Base-by-base conservation (phyloP, 345 rosid genomes). In the Noccaea caerulescens region DNA sequence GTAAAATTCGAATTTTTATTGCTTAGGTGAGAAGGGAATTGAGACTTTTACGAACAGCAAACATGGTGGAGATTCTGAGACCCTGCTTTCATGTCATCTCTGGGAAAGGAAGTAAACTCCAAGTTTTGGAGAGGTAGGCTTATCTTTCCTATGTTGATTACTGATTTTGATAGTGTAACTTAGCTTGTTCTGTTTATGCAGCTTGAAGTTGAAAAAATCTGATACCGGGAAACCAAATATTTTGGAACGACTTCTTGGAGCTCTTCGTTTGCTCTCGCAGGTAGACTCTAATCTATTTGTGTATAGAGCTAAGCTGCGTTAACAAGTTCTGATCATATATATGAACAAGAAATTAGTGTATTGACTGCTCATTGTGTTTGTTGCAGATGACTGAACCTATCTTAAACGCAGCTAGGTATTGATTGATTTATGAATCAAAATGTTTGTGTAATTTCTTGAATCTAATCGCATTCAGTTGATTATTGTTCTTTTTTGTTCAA, bases 351-450 rank as follows among this genome's bases (percentile, higher is more conserved):
- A 32, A 6, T 12, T 9, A 16, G 18, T 20, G 18, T 58, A 43
- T 11, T 76, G 23, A 46, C 10, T 60, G 36, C 50, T 57, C 38
- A 25, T 16, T 69, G 57, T 80, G 50, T 72, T 43, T 69, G 46
- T 71, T 82, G 79, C 93, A 91, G 99, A 88, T 92, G 86, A 88
- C 86, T 66, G 96, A 91, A 75, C 92, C 97, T 13, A 89, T 94
- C 76, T 69, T 94, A 71, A 89, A 84, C 83, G 96, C 97, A 45
- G 99, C 99, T 53, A 77, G 52, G 96, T 91, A 83, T 80, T 44
- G 7, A 16, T 56, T 53, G 36, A 8, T 51, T 18, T 27, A 32
- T 62, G 4, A 42, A 51, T 41, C 33, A 1, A n/a, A 4, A 7
- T n/a, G 2, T 61, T 44, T 68, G 23, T 63, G 36, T 55, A 5